Evolutionary conservation across 2,329 filamentous ascomycete genomes (phyloP), one percentile per base, ranked within the genome.

Genomic region (Fusarium subtropicale): DNA sequence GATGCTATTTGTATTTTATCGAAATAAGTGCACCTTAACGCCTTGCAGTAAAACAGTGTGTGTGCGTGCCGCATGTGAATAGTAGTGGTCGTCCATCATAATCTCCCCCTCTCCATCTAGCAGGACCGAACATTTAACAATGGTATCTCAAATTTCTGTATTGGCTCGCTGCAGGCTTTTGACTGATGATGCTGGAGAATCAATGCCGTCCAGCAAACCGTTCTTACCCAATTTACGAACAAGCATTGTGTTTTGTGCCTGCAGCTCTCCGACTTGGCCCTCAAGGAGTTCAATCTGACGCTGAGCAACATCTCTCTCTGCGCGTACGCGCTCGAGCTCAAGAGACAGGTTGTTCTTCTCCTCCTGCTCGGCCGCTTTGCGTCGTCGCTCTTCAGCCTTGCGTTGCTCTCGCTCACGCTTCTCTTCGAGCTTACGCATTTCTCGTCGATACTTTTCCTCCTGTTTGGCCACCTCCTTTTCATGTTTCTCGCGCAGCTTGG

Each of bases 371-470:
- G 75, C 73, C 22, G 80, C 78, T 77, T 89, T 90, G 28, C 79
- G 79, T 46, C 79, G 80, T 28, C 83, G 78, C 47, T 85, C 84
- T 60, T 85, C 84, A 2, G 85, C 85, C 77, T 90, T 91, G 71
- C 81, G 83, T 63, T 88, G 83, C 73, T 93, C 91, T 60, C 84
- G 85, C 60, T 83, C 82, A 48, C 87, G 87, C 79, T 88, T 88
- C 68, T 88, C 85, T 67, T 92, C 87, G 3, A 92, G 79, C 77
- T 90, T 91, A 66, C 81, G 81, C 46, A 91, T 80, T 73, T 93
- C 90, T 15, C 84, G 85, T 66, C 86, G 84, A 71, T 90, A 89
- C 70, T 89, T 90, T 34, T 89, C 89, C 69, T 91, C 87, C 54
- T 90, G 87, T 75, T 90, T 92, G 44, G 87, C 86, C 0, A 90